A percentile compares a stretch with the other conserved stretches of the same genome.
Evolutionary conservation across 768 basidiomycete genomes (phyloP).

Genomic region (Boletus pseudopeckii): DNA sequence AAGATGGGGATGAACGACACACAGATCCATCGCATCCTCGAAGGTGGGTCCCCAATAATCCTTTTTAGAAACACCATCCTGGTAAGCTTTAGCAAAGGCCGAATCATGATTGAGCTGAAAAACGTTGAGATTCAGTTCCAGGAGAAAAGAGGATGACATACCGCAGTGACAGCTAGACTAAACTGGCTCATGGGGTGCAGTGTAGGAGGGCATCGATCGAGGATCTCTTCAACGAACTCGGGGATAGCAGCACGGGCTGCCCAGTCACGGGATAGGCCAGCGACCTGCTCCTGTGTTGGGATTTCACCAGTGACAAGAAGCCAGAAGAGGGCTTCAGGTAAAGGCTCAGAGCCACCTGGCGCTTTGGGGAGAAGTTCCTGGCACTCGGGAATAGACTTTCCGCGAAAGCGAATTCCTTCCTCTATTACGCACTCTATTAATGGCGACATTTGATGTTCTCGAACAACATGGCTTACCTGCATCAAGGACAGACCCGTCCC

Average conservation of each 20-base stretch:
- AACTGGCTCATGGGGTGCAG: constrained; percentile 99
- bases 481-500: constrained; percentile 98
- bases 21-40: constrained; percentile 89
- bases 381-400: constrained; percentile 90
- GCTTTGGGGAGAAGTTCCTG: constrained; percentile 87
- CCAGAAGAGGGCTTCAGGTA: constrained; percentile 96
- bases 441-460: too few species aligned
- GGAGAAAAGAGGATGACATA: constrained; percentile 32
- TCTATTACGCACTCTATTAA: constrained; percentile 41
- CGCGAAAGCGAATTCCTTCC: constrained; percentile 98
- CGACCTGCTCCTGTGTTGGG: constrained; percentile 86
- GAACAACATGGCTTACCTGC: constrained; percentile 51
- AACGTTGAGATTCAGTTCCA: constrained; percentile 2
- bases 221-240: constrained; percentile 92
- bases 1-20: constrained; percentile 15
- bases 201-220: constrained; percentile 90
- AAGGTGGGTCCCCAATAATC: constrained; percentile 97
- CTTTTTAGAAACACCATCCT: constrained; percentile 86
- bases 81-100: constrained; percentile 93
- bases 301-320: constrained; percentile 92
- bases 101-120: constrained; percentile 87
- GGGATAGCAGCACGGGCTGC: constrained; percentile 89
- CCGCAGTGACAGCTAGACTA: constrained; percentile 91
- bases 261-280: constrained; percentile 88
- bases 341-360: constrained; percentile 81